These are phyloP conservation scores for Jamesozyma rosinii DNA, from an alignment of 805 yeast genomes.

Conservation along the genomic window DNA sequence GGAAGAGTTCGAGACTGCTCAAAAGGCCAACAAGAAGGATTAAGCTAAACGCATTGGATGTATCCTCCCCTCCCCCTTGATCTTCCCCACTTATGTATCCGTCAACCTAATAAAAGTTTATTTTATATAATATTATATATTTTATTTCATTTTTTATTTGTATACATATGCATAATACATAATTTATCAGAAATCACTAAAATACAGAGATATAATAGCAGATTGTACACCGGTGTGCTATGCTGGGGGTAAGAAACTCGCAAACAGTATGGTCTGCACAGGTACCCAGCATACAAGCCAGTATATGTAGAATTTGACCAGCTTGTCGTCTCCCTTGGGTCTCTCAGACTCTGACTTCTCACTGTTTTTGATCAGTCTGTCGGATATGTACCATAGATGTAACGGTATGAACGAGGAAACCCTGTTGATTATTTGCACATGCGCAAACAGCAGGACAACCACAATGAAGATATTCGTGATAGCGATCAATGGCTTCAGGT, in stretches of 20 bases:
- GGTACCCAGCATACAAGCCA: slow-evolving; percentile 57
- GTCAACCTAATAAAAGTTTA: no score
- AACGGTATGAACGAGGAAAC: slow-evolving; percentile 70
- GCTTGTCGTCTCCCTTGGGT: slow-evolving; percentile 8
- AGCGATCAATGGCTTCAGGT: slow-evolving; percentile 34
- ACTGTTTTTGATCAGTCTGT: slow-evolving; percentile 22
- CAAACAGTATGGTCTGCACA: slow-evolving; percentile 63
- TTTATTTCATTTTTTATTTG: no score
- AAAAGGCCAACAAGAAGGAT: slow-evolving; percentile 48
- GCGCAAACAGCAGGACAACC: slow-evolving; percentile 55
- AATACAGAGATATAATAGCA: no score
- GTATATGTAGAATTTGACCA: slow-evolving; percentile 33
- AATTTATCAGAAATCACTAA: no score
- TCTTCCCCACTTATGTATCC: no score
- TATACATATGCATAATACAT: no score
- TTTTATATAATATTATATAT: no score
- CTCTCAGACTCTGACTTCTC: slow-evolving; percentile 10
- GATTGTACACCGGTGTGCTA: no score
- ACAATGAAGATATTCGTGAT: slow-evolving; percentile 39
- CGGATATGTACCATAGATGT: slow-evolving; percentile 61
- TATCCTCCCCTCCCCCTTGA: no score
- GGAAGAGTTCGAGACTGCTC: slow-evolving; percentile 82
- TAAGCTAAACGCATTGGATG: no score
- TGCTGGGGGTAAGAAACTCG: slow-evolving; percentile 92
- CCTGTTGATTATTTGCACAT: slow-evolving; percentile 79